Evolutionary conservation across 2,329 filamentous ascomycete genomes (phyloP).

Genomic region (Diaporthe citriasiana): DNA sequence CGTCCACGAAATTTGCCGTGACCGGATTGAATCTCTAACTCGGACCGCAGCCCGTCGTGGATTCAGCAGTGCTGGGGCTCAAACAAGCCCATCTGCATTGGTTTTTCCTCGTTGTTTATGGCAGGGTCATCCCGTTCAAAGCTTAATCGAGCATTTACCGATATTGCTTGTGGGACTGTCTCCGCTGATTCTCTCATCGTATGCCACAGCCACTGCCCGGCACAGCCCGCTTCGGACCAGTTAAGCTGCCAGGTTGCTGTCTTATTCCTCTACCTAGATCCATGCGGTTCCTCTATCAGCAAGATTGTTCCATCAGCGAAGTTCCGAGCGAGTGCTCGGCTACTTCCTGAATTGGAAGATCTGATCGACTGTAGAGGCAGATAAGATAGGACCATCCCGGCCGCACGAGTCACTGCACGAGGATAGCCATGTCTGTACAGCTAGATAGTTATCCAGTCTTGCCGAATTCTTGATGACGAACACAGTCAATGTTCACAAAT

Average conservation of each 20-base stretch:
- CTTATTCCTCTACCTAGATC: background rate
- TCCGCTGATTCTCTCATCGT: background rate
- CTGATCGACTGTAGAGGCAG: background rate
- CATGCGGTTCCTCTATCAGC: background rate
- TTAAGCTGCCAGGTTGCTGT: background rate
- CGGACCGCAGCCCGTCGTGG: background rate
- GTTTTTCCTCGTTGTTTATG: no score
- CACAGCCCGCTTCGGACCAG: background rate
- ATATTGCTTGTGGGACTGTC: constrained; percentile 18
- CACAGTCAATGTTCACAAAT: background rate
- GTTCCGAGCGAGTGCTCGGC: no score
- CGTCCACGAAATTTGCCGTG: background rate
- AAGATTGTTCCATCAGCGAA: background rate
- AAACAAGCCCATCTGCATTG: background rate
- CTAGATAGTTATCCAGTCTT: background rate
- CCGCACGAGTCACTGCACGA: background rate
- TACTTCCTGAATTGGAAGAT: background rate
- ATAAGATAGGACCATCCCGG: background rate
- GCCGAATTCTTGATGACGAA: background rate
- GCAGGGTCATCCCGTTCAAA: background rate
- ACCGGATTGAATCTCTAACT: background rate
- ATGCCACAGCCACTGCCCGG: background rate
- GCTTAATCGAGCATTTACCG: background rate
- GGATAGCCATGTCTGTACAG: background rate
- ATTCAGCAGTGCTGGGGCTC: background rate